Evolutionary conservation across 2,329 filamentous ascomycete genomes (phyloP).

Genomic region (Aciculosporium take): DNA sequence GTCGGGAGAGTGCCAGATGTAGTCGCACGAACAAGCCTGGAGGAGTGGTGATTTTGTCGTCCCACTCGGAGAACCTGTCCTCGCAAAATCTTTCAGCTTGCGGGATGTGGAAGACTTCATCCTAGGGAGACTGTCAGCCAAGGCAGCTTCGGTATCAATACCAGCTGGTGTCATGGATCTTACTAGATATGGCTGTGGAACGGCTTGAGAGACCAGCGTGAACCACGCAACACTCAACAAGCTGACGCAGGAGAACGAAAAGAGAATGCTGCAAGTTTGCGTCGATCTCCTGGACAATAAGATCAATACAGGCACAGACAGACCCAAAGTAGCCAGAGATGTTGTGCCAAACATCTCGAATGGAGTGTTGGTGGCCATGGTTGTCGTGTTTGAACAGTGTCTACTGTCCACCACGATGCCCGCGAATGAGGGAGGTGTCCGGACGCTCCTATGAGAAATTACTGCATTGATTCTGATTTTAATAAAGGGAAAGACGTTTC

Average conservation of each 20-base stretch:
- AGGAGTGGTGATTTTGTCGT: slow-evolving; percentile 94
- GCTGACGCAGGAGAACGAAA: slow-evolving; percentile 7
- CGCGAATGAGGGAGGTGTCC: not conserved
- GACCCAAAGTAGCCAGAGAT: slow-evolving; percentile 3
- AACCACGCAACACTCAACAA: slow-evolving; percentile 12
- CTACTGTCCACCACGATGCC: not conserved
- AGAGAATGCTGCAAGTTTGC: not conserved
- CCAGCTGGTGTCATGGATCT: no score
- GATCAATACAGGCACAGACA: slow-evolving; percentile 5
- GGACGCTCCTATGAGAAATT: not conserved
- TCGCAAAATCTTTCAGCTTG: slow-evolving; percentile 81
- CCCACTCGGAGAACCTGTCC: slow-evolving; percentile 65
- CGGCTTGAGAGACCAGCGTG: slow-evolving; percentile 15
- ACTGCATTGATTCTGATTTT: not conserved
- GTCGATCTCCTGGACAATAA: not conserved
- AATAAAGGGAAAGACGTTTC: no score
- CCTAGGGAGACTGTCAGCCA: slow-evolving; percentile 32
- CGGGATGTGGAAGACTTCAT: slow-evolving; percentile 78
- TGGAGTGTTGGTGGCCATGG: not conserved
- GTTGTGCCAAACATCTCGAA: not conserved
- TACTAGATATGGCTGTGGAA: slow-evolving; percentile 42
- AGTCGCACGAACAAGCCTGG: slow-evolving; percentile 51
- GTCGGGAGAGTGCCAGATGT: not conserved
- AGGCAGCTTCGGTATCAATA: not conserved
- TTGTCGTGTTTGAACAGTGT: slow-evolving; percentile 1